Evolutionary conservation across 2,329 filamentous ascomycete genomes (phyloP).

Genomic region (Rhynchosporium agropyri): DNA sequence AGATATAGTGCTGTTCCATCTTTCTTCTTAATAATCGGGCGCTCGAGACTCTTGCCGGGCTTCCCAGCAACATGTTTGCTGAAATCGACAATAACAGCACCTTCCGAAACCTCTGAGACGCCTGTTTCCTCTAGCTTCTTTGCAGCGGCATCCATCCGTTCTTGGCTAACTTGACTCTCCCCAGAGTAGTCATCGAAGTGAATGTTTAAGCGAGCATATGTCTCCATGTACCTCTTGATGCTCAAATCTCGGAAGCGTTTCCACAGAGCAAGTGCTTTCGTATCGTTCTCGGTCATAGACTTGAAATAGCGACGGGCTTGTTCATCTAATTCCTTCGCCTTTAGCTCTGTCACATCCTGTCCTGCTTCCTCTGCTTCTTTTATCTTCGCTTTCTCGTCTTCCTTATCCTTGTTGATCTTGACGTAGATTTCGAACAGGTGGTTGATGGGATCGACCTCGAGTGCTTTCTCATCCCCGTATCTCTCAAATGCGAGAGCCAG

Average conservation of each 20-base stretch:
- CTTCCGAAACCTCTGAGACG: slow-evolving; percentile 70
- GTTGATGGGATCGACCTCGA: slow-evolving; percentile 75
- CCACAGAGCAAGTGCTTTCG: slow-evolving; percentile 63
- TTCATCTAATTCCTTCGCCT: slow-evolving; percentile 67
- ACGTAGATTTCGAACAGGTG: slow-evolving; percentile 84
- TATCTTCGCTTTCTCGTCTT: slow-evolving; percentile 66
- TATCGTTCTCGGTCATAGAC: slow-evolving; percentile 69
- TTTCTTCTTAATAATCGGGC: slow-evolving; percentile 70
- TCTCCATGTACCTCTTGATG: slow-evolving; percentile 67
- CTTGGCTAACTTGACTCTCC: slow-evolving; percentile 71
- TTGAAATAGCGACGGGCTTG: slow-evolving; percentile 74
- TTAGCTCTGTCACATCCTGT: slow-evolving; percentile 50
- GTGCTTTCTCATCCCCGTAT: slow-evolving; percentile 73
- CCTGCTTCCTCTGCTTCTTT: slow-evolving; percentile 47
- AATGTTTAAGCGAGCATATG: slow-evolving; percentile 72
- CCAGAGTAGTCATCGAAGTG: slow-evolving; percentile 72
- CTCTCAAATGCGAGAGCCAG: slow-evolving; percentile 74
- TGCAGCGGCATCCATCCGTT: slow-evolving; percentile 66
- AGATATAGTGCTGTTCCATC: slow-evolving; percentile 78
- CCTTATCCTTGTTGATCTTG: slow-evolving; percentile 66
- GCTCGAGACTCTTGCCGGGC: slow-evolving; percentile 69
- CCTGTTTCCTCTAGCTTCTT: slow-evolving; percentile 64
- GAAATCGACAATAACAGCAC: slow-evolving; percentile 74
- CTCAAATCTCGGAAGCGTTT: slow-evolving; percentile 67
- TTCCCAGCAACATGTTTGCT: slow-evolving; percentile 67